phyloP scores from a whole-genome alignment of 345 rosid species.

The Noccaea caerulescens region DNA sequence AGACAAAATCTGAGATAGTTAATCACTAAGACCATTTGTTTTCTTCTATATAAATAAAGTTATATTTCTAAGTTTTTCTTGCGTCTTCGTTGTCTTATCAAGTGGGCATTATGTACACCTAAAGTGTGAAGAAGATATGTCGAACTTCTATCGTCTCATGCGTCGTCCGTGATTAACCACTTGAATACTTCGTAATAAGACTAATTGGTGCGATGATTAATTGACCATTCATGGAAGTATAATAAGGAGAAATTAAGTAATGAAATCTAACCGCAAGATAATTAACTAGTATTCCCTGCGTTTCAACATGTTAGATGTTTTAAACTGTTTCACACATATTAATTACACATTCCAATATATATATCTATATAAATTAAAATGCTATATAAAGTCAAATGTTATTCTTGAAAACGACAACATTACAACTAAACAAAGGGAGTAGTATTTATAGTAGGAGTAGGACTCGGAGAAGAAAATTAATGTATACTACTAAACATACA shows the following conservation, averaged over 20 bases:
- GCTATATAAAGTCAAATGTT: neutral
- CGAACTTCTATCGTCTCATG: slow-evolving; percentile 17
- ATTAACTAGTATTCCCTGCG: neutral
- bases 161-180: slow-evolving; percentile 30
- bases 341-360: neutral
- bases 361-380: neutral
- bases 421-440: neutral
- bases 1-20: neutral
- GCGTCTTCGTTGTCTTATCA: slow-evolving; percentile 19
- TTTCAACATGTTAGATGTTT: neutral
- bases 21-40: neutral
- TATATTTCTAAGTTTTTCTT: neutral
- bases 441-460: neutral
- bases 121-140: neutral
- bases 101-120: neutral
- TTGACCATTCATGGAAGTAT: slow-evolving; percentile 6
- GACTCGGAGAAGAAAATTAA: slow-evolving; percentile 23
- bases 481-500: neutral
- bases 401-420: slow-evolving; percentile 18
- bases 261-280: neutral
- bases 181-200: neutral
- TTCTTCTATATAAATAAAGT: too few relatives aligned
- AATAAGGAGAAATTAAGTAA: neutral
- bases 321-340: neutral
- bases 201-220: slow-evolving; percentile 22